Percentiles rank a stretch among this genome's conserved stretches.
phyloP scores from a whole-genome alignment of 2,329 filamentous ascomycete genomes.

The Colletotrichum ledebouriae region DNA sequence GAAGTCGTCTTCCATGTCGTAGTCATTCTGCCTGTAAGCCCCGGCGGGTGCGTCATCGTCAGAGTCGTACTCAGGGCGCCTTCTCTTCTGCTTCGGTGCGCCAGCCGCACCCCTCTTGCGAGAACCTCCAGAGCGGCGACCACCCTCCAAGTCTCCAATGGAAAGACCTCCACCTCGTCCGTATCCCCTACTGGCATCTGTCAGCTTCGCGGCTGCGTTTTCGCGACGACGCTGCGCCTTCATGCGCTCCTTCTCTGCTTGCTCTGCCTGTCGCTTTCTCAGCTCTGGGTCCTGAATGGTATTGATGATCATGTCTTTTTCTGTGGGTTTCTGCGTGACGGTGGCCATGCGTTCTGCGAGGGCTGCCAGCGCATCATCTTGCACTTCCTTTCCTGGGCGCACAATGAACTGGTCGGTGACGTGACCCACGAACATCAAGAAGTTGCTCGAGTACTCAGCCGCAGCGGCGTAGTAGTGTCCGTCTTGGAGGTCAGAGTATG shows the following conservation, averaged over 20 bases:
- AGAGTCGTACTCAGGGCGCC: constrained; percentile 78
- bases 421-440: constrained; percentile 81
- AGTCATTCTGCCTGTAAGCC: constrained; percentile 75
- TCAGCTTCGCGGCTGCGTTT: constrained; percentile 73
- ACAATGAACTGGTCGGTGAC: constrained; percentile 80
- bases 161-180: constrained; percentile 71
- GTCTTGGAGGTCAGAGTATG: constrained; percentile 77
- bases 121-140: constrained; percentile 62
- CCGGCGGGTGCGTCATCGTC: constrained; percentile 78
- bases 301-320: constrained; percentile 76
- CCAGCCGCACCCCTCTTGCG: constrained; percentile 68
- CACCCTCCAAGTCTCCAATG: constrained; percentile 77
- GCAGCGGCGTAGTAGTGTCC: constrained; percentile 82
- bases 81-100: constrained; percentile 64
- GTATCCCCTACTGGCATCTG: constrained; percentile 64
- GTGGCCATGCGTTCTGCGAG: constrained; percentile 77
- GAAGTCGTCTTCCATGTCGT: constrained; percentile 85
- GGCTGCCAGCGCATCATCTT: constrained; percentile 78
- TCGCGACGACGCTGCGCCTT: constrained; percentile 76
- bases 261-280: constrained; percentile 79
- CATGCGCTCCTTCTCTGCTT: constrained; percentile 80
- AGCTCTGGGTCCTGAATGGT: constrained; percentile 82
- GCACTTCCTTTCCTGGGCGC: constrained; percentile 74
- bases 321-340: constrained; percentile 68
- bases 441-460: constrained; percentile 75